Evolutionary conservation across 345 rosid genomes (phyloP), one percentile per base, ranked within the genome.

Genomic region (Linum lewisii): DNA sequence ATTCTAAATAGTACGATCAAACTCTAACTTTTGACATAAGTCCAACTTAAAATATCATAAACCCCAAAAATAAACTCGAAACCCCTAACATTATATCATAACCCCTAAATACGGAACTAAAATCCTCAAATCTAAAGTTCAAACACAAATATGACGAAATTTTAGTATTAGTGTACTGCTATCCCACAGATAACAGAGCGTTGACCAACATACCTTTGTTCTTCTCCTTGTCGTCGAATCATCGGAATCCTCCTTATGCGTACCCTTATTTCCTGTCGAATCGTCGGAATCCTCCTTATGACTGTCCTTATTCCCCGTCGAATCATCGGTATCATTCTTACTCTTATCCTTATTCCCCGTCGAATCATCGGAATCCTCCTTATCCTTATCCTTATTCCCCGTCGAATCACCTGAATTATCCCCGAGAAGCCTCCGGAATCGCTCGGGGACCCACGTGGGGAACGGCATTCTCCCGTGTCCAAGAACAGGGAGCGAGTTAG

Each of bases 381-480:
- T 42, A 42, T 42, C 13, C 18, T 42, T 42, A 10, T 42, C 47
- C 11, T 42, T 42, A 7, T 42, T 42, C 16, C 11, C 18, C 18
- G 47, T 6, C 16, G 14, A 10, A 10, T 42, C 47, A 15, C 11
- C 47, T 69, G 51, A 83, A 81, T n/a, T n/a, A n/a, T 45, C 71
- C 75, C 14, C 84, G 75, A 0, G 59, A 22, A 42, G 18, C 18
- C 47, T 1, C 71, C 66, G 0, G 34, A 22, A 13, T 65, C 73
- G 15, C 2, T 42, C 47, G 15, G 47, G 47, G 2, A 69, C 50
- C 89, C 89, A 83, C 2, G 61, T 14, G 4, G 80, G 82, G 8
- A 59, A 38, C 14, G 47, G 14, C 15, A 19, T 22, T 8, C 66
- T 68, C 9, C 59, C 69, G 38, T 67, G 77, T 1, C 69, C 73